Evolutionary conservation across 768 basidiomycete species (phyloP).

Genomic region (Xanthoconium purpureum): DNA sequence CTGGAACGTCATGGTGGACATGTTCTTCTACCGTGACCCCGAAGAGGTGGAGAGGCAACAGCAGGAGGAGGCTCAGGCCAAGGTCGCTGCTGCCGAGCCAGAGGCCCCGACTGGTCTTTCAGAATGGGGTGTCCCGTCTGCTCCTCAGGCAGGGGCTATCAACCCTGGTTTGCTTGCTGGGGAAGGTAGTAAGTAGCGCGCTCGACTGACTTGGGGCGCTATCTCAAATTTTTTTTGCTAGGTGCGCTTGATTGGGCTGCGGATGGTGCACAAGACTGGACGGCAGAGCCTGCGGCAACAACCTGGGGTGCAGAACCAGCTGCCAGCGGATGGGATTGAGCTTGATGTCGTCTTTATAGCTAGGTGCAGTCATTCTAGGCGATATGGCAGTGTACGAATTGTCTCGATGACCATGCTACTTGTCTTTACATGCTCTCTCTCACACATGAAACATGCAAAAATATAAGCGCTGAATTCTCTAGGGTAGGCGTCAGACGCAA

Average conservation of each 20-base stretch:
- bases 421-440: conserved; percentile 15
- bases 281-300: conserved; percentile 62
- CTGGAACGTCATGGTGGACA: conserved; percentile 98
- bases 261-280: conserved; percentile 74
- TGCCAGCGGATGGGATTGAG: conserved; percentile 31
- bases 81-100: conserved; percentile 59
- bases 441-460: conserved; percentile 18
- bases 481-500: no score
- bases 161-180: conserved; percentile 72
- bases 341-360: neutral
- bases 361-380: neutral
- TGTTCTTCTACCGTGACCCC: conserved; percentile 99
- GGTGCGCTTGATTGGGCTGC: conserved; percentile 85
- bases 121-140: conserved; percentile 77
- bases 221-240: conserved; percentile 23
- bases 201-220: neutral
- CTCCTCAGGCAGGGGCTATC: conserved; percentile 65
- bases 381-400: conserved; percentile 10
- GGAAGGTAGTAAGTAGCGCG: conserved; percentile 46
- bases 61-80: conserved; percentile 87
- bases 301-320: conserved; percentile 37
- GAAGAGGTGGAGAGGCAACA: conserved; percentile 99
- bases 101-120: conserved; percentile 47
- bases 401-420: conserved; percentile 20
- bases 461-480: conserved; percentile 5